Conservation (phyloP, 139 green algal genomes). For the Pycnococcus provasolii region DNA sequence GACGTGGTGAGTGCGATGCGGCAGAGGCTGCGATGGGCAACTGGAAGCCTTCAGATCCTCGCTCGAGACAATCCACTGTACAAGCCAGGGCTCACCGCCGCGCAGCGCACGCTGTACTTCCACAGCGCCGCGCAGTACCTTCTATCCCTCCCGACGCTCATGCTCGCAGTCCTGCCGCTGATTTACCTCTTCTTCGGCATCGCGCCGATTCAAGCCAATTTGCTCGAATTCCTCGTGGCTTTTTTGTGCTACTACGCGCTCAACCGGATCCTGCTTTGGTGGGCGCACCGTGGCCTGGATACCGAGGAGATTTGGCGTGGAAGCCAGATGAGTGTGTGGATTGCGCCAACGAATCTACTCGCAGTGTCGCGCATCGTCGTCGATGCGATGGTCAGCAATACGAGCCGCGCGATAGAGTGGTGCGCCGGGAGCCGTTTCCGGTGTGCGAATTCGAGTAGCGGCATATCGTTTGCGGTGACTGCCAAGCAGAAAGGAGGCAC, state of each 20-base stretch:
- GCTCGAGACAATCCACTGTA: conserved; percentile 25
- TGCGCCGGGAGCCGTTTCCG: background rate
- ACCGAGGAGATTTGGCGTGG: conserved; percentile 21
- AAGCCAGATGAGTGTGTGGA: conserved; percentile 24
- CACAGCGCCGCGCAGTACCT: conserved; percentile 18
- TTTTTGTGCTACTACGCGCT: conserved; percentile 18
- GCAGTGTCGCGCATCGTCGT: conserved; percentile 10
- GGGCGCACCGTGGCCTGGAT: conserved; percentile 16
- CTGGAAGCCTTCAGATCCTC: conserved; percentile 21
- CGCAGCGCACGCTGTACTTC: conserved; percentile 24
- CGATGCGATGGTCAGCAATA: background rate
- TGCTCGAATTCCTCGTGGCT: conserved; percentile 22
- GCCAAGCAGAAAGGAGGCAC: background rate
- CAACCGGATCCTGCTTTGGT: conserved; percentile 24
- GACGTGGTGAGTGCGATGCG: conserved; percentile 11
- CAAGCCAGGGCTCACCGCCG: conserved; percentile 14
- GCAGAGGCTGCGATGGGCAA: conserved; percentile 24
- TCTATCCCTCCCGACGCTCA: conserved; percentile 14
- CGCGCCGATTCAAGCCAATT: conserved; percentile 7
- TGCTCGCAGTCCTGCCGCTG: conserved; percentile 10
- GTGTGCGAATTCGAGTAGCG: background rate
- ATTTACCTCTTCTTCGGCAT: conserved; percentile 15
- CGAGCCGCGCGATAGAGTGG: conserved; percentile 1
- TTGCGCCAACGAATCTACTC: conserved; percentile 22
- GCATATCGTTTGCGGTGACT: background rate